Evolutionary conservation across 2,329 filamentous ascomycete species (phyloP).

Genomic region (Colletotrichum gloeosporioides): DNA sequence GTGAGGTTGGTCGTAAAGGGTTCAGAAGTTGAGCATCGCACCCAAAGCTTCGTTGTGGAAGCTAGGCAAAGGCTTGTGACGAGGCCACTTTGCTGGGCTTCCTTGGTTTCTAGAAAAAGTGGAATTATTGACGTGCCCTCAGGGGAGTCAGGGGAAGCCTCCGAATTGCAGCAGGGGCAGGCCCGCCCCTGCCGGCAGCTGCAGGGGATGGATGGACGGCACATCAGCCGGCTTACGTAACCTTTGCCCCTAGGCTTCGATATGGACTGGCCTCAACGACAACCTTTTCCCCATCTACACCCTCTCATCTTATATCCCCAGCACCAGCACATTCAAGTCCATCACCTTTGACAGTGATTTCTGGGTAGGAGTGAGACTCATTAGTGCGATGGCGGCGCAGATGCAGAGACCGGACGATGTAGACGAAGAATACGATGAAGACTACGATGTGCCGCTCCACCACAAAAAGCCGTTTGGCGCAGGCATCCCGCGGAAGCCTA

Average conservation of each 20-base stretch:
- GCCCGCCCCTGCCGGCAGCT: neutral
- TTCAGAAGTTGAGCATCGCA: neutral
- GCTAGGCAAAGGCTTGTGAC: neutral
- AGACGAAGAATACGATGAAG: slow-evolving; percentile 34
- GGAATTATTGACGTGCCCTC: neutral
- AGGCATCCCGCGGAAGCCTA: slow-evolving; percentile 57
- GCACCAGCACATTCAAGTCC: neutral
- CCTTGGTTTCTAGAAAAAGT: slow-evolving; percentile 16
- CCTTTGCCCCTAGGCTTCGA: neutral
- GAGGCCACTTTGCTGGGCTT: neutral
- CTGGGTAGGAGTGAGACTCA: neutral
- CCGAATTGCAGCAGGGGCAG: slow-evolving; percentile 7
- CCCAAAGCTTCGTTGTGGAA: neutral
- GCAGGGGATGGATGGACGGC: neutral
- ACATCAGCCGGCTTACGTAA: neutral
- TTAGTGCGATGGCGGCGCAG: neutral
- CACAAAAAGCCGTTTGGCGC: slow-evolving; percentile 59
- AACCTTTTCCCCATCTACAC: neutral
- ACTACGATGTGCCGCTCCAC: slow-evolving; percentile 58
- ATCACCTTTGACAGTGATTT: neutral
- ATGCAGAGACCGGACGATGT: neutral
- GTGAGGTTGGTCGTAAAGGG: neutral
- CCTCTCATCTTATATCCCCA: neutral
- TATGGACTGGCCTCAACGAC: neutral
- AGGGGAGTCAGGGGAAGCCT: neutral